phyloP scores from a whole-genome alignment of 1,284 basidiomycete species.

The Ceraceosorus bombacis region DNA sequence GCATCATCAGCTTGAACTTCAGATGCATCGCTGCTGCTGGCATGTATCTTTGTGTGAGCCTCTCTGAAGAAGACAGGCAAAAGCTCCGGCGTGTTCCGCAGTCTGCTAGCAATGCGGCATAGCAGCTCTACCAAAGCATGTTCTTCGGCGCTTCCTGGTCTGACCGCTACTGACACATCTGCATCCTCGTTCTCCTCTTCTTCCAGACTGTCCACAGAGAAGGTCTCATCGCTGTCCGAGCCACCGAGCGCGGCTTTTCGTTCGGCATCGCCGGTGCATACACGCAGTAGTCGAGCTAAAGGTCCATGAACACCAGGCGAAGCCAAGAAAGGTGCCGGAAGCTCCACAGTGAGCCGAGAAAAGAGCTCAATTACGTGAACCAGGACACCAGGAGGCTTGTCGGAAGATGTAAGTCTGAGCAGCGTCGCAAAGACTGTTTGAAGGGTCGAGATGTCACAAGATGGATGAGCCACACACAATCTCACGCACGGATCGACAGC shows the following conservation, averaged over 20 bases:
- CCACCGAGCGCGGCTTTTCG: conserved; percentile 7
- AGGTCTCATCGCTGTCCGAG: conserved; percentile 16
- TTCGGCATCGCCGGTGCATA: conserved; percentile 71
- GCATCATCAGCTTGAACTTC: background rate
- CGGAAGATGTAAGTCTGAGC: conserved; percentile 36
- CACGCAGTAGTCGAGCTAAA: conserved; percentile 72
- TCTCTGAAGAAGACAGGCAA: conserved; percentile 36
- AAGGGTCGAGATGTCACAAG: background rate
- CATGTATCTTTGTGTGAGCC: background rate
- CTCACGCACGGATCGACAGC: too few relatives aligned
- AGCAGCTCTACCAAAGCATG: conserved; percentile 40
- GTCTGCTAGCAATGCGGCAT: conserved; percentile 37
- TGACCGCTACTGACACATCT: conserved; percentile 15
- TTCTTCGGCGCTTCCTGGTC: conserved; percentile 8
- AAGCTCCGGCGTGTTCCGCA: conserved; percentile 37
- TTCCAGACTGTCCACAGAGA: conserved; percentile 5
- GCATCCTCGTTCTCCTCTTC: conserved; percentile 28
- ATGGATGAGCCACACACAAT: too few relatives aligned
- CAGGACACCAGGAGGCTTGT: conserved; percentile 39
- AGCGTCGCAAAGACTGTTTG: conserved; percentile 29
- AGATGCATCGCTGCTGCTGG: background rate
- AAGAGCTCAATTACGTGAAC: conserved; percentile 42
- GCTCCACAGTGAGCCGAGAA: conserved; percentile 40
- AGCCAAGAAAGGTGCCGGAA: conserved; percentile 45
- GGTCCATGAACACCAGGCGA: conserved; percentile 60